Evolutionary conservation across 1,284 basidiomycete genomes (phyloP).

Genomic region (Malassezia cuniculi): DNA sequence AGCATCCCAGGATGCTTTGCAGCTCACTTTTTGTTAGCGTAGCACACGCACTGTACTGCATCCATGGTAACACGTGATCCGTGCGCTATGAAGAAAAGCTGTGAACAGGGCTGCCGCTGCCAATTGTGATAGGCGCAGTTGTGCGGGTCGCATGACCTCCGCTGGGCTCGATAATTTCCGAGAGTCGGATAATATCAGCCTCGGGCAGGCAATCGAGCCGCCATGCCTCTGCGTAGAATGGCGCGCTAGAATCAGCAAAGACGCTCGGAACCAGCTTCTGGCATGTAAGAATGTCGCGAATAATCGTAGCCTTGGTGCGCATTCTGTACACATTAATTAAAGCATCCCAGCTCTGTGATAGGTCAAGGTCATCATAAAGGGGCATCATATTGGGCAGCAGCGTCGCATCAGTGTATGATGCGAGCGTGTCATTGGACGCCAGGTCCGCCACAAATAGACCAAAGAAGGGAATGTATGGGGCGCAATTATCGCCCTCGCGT

Average conservation of each 20-base stretch:
- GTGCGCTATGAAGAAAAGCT: too few species aligned
- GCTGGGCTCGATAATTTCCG: too few species aligned
- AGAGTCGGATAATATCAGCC: too few species aligned
- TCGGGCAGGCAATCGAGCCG: too few species aligned
- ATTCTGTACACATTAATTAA: constrained; percentile 13
- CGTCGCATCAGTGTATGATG: constrained; percentile 31
- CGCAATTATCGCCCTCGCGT: constrained; percentile 1
- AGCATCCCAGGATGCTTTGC: constrained; percentile 8
- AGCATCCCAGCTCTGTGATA: constrained; percentile 13
- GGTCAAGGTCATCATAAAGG: constrained; percentile 13
- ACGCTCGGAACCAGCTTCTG: too few species aligned
- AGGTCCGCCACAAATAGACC: constrained; percentile 39
- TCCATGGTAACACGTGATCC: too few species aligned
- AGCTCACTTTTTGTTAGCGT: constrained; percentile 7
- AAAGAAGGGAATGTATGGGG: constrained; percentile 38
- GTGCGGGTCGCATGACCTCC: too few species aligned
- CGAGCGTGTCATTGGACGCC: constrained; percentile 26
- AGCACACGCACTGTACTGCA: too few species aligned
- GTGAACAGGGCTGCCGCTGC: too few species aligned
- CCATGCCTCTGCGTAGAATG: too few species aligned
- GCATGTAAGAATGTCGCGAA: constrained; percentile 6
- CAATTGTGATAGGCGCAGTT: too few species aligned
- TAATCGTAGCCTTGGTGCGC: constrained; percentile 12
- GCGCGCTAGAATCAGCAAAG: too few species aligned
- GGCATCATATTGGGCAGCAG: constrained; percentile 11